Percentiles rank a stretch among this genome's conserved stretches.
Conservation (phyloP, 2,329 filamentous ascomycete species). For the Trichoderma sp. region DNA sequence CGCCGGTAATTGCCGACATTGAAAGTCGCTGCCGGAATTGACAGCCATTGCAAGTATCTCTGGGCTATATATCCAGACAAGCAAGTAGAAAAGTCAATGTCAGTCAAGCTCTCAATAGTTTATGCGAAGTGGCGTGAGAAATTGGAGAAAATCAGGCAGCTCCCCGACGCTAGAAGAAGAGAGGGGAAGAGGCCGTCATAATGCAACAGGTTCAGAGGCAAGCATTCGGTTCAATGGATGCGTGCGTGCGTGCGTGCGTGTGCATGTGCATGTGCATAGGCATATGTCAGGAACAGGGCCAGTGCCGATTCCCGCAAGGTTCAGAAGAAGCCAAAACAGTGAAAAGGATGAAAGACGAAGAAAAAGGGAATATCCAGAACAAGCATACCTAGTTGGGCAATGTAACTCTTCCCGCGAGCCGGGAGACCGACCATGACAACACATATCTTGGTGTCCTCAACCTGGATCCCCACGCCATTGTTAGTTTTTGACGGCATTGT, state of each 20-base stretch:
- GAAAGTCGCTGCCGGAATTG: conserved; percentile 90
- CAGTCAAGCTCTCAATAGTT: neutral
- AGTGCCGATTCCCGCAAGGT: neutral
- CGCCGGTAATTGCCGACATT: conserved; percentile 97
- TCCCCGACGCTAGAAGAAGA: conserved; percentile 17
- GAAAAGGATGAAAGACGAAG: neutral
- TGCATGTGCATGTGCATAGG: neutral
- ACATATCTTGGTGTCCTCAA: conserved; percentile 94
- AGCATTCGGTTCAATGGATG: neutral
- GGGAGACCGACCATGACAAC: conserved; percentile 98
- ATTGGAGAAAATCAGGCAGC: conserved; percentile 11
- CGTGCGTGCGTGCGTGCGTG: neutral
- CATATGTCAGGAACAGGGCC: neutral
- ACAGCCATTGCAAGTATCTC: conserved; percentile 95
- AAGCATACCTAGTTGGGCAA: conserved; percentile 86
- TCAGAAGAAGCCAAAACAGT: neutral
- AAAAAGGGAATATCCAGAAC: neutral
- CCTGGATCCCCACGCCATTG: conserved; percentile 78
- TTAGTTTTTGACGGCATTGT: conserved; percentile 53
- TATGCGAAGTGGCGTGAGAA: conserved; percentile 23
- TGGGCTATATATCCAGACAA: conserved; percentile 62
- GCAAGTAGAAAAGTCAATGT: neutral
- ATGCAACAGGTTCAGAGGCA: neutral
- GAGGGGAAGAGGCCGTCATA: conserved; percentile 6
- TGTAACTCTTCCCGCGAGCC: conserved; percentile 94